Percentiles rank a stretch among this genome's conserved stretches.
Conservation (phyloP, 2,329 filamentous ascomycete genomes). For the Sordariomycetes sp. region DNA sequence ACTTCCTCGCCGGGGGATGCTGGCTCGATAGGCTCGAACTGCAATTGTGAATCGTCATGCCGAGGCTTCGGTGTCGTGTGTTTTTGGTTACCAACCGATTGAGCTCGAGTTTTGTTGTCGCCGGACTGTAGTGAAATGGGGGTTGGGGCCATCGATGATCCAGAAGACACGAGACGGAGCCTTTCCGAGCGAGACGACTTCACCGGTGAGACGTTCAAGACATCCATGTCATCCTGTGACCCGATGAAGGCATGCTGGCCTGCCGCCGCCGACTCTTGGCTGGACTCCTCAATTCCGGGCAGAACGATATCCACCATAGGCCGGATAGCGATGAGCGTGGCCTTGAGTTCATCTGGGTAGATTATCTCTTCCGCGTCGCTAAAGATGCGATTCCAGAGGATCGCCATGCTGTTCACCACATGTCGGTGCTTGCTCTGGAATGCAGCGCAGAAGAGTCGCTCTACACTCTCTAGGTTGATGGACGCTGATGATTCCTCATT, state of each 20-base stretch:
- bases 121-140: background rate
- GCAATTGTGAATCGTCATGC: conserved; percentile 74
- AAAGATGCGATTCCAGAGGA: conserved; percentile 62
- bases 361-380: conserved; percentile 45
- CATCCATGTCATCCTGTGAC: conserved; percentile 31
- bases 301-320: conserved; percentile 36
- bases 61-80: conserved; percentile 41
- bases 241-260: conserved; percentile 32
- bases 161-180: background rate
- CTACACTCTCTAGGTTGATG: conserved; percentile 39
- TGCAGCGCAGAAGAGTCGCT: conserved; percentile 41
- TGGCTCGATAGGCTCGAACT: conserved; percentile 60
- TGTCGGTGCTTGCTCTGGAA: conserved; percentile 46
- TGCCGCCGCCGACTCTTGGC: conserved; percentile 23
- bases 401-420: conserved; percentile 38
- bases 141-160: background rate
- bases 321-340: conserved; percentile 50
- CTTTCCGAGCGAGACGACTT: conserved; percentile 4
- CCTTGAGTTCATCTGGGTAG: conserved; percentile 55
- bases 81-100: background rate
- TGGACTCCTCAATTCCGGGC: conserved; percentile 23
- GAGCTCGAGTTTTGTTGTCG: background rate
- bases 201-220: conserved; percentile 12
- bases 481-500: conserved; percentile 22
- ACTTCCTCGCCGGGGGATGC: conserved; percentile 42